These are phyloP conservation scores for Nematodospora anomalae DNA, from an alignment of 1,139 yeast genomes.

Conservation along the genomic window DNA sequence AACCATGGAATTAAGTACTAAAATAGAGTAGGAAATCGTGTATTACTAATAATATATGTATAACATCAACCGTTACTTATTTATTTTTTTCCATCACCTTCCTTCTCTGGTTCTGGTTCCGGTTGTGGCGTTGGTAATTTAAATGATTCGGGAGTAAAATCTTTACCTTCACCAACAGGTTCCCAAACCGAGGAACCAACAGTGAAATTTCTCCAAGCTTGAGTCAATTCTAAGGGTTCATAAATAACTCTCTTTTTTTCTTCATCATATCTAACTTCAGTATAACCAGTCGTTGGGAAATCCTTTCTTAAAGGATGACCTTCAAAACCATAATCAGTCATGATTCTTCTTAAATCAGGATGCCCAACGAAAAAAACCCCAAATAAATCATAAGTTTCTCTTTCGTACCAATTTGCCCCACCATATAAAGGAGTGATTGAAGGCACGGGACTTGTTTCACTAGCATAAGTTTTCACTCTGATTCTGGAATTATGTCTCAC, in stretches of 20 bases:
- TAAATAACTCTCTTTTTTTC: conserved; percentile 88
- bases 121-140: conserved; percentile 83
- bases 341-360: conserved; percentile 85
- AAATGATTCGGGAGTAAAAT: conserved; percentile 77
- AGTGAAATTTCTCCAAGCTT: conserved; percentile 87
- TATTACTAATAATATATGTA: too few relatives aligned
- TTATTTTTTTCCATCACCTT: conserved; percentile 27
- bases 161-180: conserved; percentile 86
- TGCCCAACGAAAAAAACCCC: conserved; percentile 87
- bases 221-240: conserved; percentile 87
- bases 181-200: conserved; percentile 92
- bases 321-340: conserved; percentile 91
- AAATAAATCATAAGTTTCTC: conserved; percentile 84
- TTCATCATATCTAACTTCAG: conserved; percentile 87
- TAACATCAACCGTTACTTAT: neutral
- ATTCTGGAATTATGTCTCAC: conserved; percentile 85
- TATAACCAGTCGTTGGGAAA: conserved; percentile 90
- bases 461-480: conserved; percentile 86
- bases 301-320: conserved; percentile 92
- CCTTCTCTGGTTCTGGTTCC: conserved; percentile 62
- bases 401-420: conserved; percentile 89
- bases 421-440: conserved; percentile 66
- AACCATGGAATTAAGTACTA: too few relatives aligned
- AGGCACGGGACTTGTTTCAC: conserved; percentile 81
- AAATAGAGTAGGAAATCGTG: conserved; percentile 1